Base-by-base conservation (phyloP, 352 stramenopile species). In the Globisporangium solare region DNA sequence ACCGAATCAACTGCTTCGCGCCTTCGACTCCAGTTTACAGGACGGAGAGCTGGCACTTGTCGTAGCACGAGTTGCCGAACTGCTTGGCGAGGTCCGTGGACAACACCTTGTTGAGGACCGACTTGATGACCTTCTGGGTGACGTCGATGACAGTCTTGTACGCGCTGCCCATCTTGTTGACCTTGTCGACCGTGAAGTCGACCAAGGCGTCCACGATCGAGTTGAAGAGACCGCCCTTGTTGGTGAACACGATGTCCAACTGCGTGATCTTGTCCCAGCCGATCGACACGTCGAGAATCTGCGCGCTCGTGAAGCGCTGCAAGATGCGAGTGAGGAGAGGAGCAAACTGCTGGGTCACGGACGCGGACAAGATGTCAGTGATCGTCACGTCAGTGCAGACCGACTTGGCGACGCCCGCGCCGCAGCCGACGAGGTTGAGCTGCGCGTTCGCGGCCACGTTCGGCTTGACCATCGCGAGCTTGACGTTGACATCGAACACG, bases 221-320 rank as follows among this genome's bases (percentile, higher is more conserved):
- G 32, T 43, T 58, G 31, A 56, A n/a, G 35, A 61, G 24, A 11
- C 21, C 21, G 32, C 45, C 46, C 6, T 47, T 58, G 18, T 47
- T 58, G 32, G 49, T 31, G 41, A 61, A 59, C 13, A 32, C n/a
- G 17, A 61, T 27, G 46, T 46, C 37, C 15, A 61, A 39, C 35
- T 55, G 37, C 41, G 45, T 40, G 57, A 81, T 68, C 8, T 52
- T 35, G 31, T 74, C 60, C 51, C 67, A 81, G 47, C 51, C 57
- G 27, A 81, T 22, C 37, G 50, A 20, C 14, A 81, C 58, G 27
- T 52, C 59, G 63, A 70, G 60, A 43, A 81, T 31, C 63, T 61
- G 67, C 21, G 67, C 72, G 43, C 67, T 66, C 60, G 64, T 68
- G 60, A 79, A 77, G 39, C 73, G 63, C 27, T 72, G 64, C 59